Percentiles rank a stretch among this genome's conserved stretches.
These are phyloP conservation scores for Citrus glauca DNA, from an alignment of 345 rosid species.

Conservation along the genomic window DNA sequence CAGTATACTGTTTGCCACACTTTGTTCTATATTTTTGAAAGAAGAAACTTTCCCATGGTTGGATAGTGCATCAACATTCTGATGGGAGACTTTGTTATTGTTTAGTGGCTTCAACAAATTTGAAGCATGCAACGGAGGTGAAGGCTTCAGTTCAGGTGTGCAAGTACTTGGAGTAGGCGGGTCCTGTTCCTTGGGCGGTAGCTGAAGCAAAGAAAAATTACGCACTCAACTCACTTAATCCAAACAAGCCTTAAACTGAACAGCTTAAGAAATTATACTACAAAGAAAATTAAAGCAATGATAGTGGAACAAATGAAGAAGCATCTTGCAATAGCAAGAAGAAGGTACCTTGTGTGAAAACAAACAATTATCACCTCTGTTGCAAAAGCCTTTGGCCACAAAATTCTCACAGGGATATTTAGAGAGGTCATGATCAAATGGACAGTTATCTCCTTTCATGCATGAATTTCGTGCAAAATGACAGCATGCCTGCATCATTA, in stretches of 20 bases:
- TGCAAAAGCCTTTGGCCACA: conserved; percentile 54
- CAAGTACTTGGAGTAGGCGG: conserved; percentile 19
- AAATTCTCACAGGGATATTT: conserved; percentile 74
- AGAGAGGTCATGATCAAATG: conserved; percentile 83
- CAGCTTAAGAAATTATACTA: background rate
- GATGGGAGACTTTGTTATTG: conserved; percentile 10
- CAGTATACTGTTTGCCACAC: conserved; percentile 4
- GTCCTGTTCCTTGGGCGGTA: conserved; percentile 31
- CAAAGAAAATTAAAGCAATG: background rate
- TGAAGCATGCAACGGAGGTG: conserved; percentile 17
- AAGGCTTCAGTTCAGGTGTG: conserved; percentile 20
- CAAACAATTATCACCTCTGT: conserved; percentile 68
- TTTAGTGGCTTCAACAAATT: conserved; percentile 25
- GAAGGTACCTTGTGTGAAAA: conserved; percentile 82
- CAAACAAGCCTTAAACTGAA: background rate
- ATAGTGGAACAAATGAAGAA: background rate
- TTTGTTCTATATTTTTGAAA: conserved; percentile 16
- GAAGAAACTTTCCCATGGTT: conserved; percentile 10
- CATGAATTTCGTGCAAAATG: conserved; percentile 80
- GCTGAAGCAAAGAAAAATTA: conserved; percentile 18
- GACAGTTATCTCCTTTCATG: conserved; percentile 91
- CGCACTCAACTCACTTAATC: background rate
- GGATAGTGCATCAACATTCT: conserved; percentile 13
- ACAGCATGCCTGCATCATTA: conserved; percentile 76
- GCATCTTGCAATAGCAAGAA: background rate